phyloP scores from a whole-genome alignment of 768 basidiomycete genomes.

The Serendipita vermifera region DNA sequence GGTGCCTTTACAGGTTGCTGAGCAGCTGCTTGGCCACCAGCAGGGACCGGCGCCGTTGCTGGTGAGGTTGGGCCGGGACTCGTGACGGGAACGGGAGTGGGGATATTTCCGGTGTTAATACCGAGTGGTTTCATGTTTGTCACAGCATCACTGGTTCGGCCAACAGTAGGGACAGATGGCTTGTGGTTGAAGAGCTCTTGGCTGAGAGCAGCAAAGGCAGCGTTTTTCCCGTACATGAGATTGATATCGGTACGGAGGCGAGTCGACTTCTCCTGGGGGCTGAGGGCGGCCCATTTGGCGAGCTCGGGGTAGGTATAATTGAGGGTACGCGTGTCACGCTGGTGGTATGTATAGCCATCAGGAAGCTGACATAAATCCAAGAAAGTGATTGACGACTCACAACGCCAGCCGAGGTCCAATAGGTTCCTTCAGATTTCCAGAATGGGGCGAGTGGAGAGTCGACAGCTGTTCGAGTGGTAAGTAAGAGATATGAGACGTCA shows the following conservation, averaged over 20 bases:
- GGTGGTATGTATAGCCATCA: neutral
- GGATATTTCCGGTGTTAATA: no score
- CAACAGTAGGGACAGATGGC: neutral
- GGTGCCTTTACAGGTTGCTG: no score
- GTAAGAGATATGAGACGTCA: neutral
- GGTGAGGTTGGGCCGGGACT: no score
- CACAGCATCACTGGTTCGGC: no score
- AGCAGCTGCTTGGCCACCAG: no score
- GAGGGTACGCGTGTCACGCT: constrained; percentile 23
- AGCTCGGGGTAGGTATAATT: constrained; percentile 39
- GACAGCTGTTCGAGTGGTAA: neutral
- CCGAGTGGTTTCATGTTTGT: no score
- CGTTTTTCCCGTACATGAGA: neutral
- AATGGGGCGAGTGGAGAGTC: constrained; percentile 31
- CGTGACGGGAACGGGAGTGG: no score
- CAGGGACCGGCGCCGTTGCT: no score
- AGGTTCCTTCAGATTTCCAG: constrained; percentile 28
- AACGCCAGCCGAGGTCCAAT: constrained; percentile 29
- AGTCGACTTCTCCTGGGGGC: neutral
- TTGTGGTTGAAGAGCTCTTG: neutral
- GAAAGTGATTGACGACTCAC: neutral
- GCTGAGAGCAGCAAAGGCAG: neutral
- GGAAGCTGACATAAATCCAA: neutral
- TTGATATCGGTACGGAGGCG: constrained; percentile 6
- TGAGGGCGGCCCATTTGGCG: constrained; percentile 3